These are phyloP conservation scores for Cladobotryum protrusum DNA, from an alignment of 2,329 filamentous ascomycete genomes.

Conservation along the genomic window DNA sequence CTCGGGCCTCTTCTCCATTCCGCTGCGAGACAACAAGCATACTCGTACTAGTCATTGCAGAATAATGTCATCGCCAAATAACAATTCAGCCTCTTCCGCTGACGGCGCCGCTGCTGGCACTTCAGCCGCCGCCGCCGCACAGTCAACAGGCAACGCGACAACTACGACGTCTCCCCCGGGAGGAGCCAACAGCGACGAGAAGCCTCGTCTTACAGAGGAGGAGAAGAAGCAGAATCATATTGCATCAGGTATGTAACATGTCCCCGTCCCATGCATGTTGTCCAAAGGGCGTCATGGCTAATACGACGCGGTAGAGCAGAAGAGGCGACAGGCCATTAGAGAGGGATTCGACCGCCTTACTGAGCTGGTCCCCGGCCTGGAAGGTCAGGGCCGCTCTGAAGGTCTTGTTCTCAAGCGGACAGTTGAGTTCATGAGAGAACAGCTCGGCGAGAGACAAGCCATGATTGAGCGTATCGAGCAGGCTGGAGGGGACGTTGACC, in stretches of 20 bases:
- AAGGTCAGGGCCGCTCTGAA: slow-evolving; percentile 79
- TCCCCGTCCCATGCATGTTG: neutral
- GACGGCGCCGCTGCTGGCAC: slow-evolving; percentile 16
- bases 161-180: slow-evolving; percentile 5
- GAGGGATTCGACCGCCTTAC: slow-evolving; percentile 79
- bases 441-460: slow-evolving; percentile 51
- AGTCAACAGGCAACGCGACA: neutral
- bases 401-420: slow-evolving; percentile 72
- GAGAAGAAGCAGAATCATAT: slow-evolving; percentile 53
- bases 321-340: slow-evolving; percentile 59
- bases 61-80: slow-evolving; percentile 25
- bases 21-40: neutral
- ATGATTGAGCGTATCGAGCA: slow-evolving; percentile 55
- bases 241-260: slow-evolving; percentile 40
- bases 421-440: slow-evolving; percentile 57
- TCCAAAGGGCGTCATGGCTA: slow-evolving; percentile 3
- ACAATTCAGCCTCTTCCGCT: slow-evolving; percentile 20
- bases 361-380: slow-evolving; percentile 71
- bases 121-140: neutral
- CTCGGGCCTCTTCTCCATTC: neutral
- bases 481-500: slow-evolving; percentile 50
- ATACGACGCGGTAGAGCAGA: slow-evolving; percentile 31
- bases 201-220: slow-evolving; percentile 46
- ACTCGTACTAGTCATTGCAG: neutral
- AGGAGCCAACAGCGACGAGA: slow-evolving; percentile 33